These are phyloP conservation scores for Chlorella sp. DNA, from an alignment of 139 green algal genomes.

Conservation along the genomic window DNA sequence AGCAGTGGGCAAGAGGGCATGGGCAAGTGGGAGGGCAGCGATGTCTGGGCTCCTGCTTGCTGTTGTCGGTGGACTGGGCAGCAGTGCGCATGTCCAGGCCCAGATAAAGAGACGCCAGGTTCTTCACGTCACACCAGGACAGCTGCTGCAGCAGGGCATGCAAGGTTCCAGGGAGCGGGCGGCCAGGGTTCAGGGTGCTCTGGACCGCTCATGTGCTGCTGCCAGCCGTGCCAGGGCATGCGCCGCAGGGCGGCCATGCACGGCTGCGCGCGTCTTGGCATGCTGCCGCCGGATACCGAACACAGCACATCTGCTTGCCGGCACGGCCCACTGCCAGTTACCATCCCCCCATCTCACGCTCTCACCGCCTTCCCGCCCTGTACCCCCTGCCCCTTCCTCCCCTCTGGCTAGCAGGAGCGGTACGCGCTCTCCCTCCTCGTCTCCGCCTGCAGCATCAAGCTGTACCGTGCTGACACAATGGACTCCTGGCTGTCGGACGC, in stretches of 20 bases:
- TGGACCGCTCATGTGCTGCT: too few relatives aligned
- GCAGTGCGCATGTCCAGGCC: too few relatives aligned
- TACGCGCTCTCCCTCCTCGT: conserved; percentile 23
- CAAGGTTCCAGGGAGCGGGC: too few relatives aligned
- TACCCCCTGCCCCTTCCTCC: neutral
- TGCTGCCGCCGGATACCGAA: too few relatives aligned
- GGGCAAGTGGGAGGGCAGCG: neutral
- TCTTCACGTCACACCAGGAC: too few relatives aligned
- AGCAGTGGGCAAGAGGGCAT: neutral
- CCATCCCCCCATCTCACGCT: too few relatives aligned
- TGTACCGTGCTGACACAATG: conserved; percentile 24
- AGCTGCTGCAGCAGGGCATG: too few relatives aligned
- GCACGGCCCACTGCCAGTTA: neutral
- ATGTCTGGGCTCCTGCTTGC: neutral
- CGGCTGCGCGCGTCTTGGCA: neutral
- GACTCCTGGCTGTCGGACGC: conserved; percentile 41
- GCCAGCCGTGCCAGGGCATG: neutral
- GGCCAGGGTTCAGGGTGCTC: too few relatives aligned
- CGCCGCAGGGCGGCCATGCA: neutral
- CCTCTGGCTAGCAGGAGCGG: conserved; percentile 21
- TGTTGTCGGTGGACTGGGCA: neutral
- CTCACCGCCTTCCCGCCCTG: too few relatives aligned
- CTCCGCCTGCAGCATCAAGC: conserved; percentile 31
- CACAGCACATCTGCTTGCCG: neutral
- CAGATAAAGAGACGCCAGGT: too few relatives aligned